Evolutionary conservation across 179 eudicot genomes (phyloP), one percentile per base, ranked within the genome.

Genomic region (Spinacia oleracea): DNA sequence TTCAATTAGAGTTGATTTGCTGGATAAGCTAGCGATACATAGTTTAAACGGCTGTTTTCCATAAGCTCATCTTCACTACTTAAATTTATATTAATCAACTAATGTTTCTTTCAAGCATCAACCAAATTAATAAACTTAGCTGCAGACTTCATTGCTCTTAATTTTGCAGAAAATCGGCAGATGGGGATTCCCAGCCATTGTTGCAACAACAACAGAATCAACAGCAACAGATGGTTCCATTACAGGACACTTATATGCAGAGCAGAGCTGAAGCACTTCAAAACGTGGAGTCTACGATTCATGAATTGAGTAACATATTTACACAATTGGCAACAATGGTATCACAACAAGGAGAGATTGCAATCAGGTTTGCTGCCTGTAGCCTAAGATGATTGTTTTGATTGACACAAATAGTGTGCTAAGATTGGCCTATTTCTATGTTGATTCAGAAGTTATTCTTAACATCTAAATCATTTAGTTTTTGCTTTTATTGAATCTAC

Each of bases 221-320:
- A 55, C 98, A 91, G 68, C 96, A 91, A 74, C 94, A 89, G 84
- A 15, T 93, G 93, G 97, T 91, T 80, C 97, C 98, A 27, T 43
- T 90, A 43, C 97, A 95, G 78, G 98, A 95, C 81, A 90, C 89
- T 73, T 95, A 91, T 81, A 93, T 93, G 97, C 95, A 95, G 83
- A 95, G 97, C 83, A 89, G 97, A 86, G 97, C 97, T 84, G 97
- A 95, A 84, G 98, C 98, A 77, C 95, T 95, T 71, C 98, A 93
- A 56, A 93, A 93, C 85, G 98, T 93, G 55, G 98, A 95, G 81
- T 93, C 97, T 67, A 95, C 98, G 71, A 95, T 95, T 83, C 98
- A 95, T 79, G 97, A 95, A 85, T 81, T 93, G 81, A 79, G 98
- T 80, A 89, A 76, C 79, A 95, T 95, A 81, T 95, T 95, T 82